phyloP scores from a whole-genome alignment of 2,329 filamentous ascomycete species.

The Albifimbria verrucaria region DNA sequence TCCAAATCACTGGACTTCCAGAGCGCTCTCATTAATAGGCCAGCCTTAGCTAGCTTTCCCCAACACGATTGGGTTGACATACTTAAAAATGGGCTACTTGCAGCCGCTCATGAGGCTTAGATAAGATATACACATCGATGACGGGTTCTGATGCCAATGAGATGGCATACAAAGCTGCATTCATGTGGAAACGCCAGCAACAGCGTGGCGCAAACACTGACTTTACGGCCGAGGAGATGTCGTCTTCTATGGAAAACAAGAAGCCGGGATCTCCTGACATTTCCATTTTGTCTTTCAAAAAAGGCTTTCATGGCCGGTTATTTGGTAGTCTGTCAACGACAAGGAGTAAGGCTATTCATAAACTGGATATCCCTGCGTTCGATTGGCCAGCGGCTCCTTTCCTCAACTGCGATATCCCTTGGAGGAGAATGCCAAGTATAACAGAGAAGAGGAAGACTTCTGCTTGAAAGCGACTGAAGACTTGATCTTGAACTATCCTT shows the following conservation, averaged over 20 bases:
- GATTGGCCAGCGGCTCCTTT: slow-evolving; percentile 94
- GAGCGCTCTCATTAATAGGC: slow-evolving; percentile 77
- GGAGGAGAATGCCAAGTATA: slow-evolving; percentile 71
- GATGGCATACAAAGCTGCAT: slow-evolving; percentile 87
- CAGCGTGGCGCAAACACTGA: slow-evolving; percentile 69
- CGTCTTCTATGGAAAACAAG: slow-evolving; percentile 74
- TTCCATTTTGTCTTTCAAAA: slow-evolving; percentile 83
- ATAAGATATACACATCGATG: slow-evolving; percentile 86
- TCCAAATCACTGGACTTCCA: slow-evolving; percentile 74
- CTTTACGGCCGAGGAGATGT: slow-evolving; percentile 73
- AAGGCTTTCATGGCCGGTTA: slow-evolving; percentile 82
- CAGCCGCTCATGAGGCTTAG: slow-evolving; percentile 73
- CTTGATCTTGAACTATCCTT: slow-evolving; percentile 72
- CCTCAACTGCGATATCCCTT: slow-evolving; percentile 80
- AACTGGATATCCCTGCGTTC: slow-evolving; percentile 88
- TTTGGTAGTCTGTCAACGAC: slow-evolving; percentile 84
- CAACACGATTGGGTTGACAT: slow-evolving; percentile 76
- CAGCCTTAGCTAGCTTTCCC: slow-evolving; percentile 85
- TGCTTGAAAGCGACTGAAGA: slow-evolving; percentile 78
- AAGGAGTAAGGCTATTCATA: slow-evolving; percentile 88
- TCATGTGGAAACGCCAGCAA: slow-evolving; percentile 80
- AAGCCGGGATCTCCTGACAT: slow-evolving; percentile 69
- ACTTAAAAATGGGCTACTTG: slow-evolving; percentile 73
- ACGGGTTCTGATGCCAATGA: slow-evolving; percentile 89
- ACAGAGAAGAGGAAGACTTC: slow-evolving; percentile 71